Conservation (phyloP, 1,284 basidiomycete species). For the Fistulina hepatica region DNA sequence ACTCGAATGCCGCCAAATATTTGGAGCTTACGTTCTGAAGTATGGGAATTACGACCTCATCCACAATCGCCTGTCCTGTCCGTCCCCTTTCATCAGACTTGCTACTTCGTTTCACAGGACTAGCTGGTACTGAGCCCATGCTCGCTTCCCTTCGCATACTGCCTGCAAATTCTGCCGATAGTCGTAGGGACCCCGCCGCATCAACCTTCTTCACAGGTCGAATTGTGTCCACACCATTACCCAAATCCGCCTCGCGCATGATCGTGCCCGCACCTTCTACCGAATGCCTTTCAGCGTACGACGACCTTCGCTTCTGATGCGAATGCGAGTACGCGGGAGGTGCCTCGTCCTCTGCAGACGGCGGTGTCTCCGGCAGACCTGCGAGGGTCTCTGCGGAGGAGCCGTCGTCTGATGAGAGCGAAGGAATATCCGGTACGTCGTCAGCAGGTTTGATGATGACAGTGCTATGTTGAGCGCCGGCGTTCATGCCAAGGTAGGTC, state of each 20-base stretch:
- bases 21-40: slow-evolving; percentile 49
- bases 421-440: slow-evolving; percentile 32
- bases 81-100: slow-evolving; percentile 47
- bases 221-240: slow-evolving; percentile 79
- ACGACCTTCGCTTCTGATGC: slow-evolving; percentile 50
- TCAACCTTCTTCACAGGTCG: slow-evolving; percentile 90
- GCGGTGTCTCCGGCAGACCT: slow-evolving; percentile 28
- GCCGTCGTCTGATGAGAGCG: slow-evolving; percentile 28
- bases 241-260: slow-evolving; percentile 70
- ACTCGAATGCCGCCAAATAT: slow-evolving; percentile 7
- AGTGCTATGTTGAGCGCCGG: slow-evolving; percentile 54
- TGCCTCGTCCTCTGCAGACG: slow-evolving; percentile 29
- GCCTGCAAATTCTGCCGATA: slow-evolving; percentile 77
- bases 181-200: slow-evolving; percentile 59
- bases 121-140: slow-evolving; percentile 32
- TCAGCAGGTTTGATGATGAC: slow-evolving; percentile 44
- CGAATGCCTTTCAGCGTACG: slow-evolving; percentile 63
- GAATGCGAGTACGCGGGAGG: slow-evolving; percentile 45
- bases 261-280: slow-evolving; percentile 61
- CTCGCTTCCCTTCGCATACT: slow-evolving; percentile 47
- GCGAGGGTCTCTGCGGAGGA: slow-evolving; percentile 28
- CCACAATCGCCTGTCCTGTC: slow-evolving; percentile 64
- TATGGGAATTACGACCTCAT: slow-evolving; percentile 73
- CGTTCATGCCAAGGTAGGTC: slow-evolving; percentile 39
- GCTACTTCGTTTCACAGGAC: slow-evolving; percentile 32